Base-by-base conservation (phyloP, 2,329 filamentous ascomycete genomes). In the Cordyceps tenuipes region DNA sequence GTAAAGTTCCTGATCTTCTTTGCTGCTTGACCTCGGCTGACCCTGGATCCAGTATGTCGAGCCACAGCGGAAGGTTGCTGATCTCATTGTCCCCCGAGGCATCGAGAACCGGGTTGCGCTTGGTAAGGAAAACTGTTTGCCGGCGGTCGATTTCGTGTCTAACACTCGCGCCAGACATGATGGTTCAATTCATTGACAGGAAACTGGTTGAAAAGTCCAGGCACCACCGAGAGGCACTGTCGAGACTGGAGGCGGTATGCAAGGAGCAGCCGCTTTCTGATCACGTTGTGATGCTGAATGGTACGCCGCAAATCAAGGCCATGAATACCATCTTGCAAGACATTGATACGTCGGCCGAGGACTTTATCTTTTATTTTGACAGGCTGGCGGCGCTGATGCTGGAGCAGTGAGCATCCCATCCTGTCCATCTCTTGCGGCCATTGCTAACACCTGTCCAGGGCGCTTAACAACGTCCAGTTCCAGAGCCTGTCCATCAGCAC, bases 331-430 rank as follows among this genome's bases (percentile, higher is more conserved):
- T 97, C 60, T 83, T 99, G 46, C 88, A 95, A 69, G 83, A 94
- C 66, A 87, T 89, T 19, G 82, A 86, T 52, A 93, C 91, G 0
- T 78, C 82, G 7, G 82, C 90, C 47, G 93, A 96, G 70, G 92
- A 97, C 67, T 97, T 97, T 71, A 90, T 96, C 63, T 97, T 97
- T 74, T 97, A 97, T 74, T 97, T 97, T 72, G 91, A 99, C 73
- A 84, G 94, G 43, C 78, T 97, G 43, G 85, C 90, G 2, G 85
- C 89, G n/a, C 78, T 97, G 57, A 79, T 97, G 29, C 83, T 97
- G 51, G 93, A 97, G 72, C 78, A 85, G 83, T 87, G 73, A 62
- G 81, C 74, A 26, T 13, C 23, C 1, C 12, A 6, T 19, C 8
- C 6, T 17, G 5, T 15, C 26, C 3, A 7, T 3, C n/a, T 3